Percentiles rank a stretch among this genome's conserved stretches.
These are phyloP conservation scores for Penicillium taxi DNA, from an alignment of 495 filamentous ascomycete genomes.

Conservation along the genomic window DNA sequence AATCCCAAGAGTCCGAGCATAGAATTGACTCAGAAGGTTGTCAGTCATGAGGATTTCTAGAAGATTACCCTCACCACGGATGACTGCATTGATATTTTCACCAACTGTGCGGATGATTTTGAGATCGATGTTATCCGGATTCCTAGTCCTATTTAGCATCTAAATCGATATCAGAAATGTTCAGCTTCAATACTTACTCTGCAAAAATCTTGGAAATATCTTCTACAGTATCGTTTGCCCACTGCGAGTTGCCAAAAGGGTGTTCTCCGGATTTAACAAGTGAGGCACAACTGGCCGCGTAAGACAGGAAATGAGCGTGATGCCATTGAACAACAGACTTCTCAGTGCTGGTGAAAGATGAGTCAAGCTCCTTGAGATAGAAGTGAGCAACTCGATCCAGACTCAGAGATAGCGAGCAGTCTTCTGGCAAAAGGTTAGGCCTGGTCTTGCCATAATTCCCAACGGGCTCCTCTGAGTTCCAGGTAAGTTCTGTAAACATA, in stretches of 20 bases:
- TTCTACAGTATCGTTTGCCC: constrained; percentile 26
- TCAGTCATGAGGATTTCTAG: constrained; percentile 37
- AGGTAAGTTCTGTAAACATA: constrained; percentile 17
- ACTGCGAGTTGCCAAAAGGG: constrained; percentile 17
- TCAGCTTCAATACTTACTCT: constrained; percentile 9
- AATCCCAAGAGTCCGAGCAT: constrained; percentile 18
- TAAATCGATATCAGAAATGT: constrained; percentile 1
- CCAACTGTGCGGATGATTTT: constrained; percentile 23
- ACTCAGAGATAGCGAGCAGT: constrained; percentile 1
- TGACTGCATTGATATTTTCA: constrained; percentile 25
- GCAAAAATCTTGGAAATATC: constrained; percentile 26
- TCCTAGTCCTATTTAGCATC: constrained; percentile 7
- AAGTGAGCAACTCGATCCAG: constrained; percentile 17
- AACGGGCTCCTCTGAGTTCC: constrained; percentile 12
- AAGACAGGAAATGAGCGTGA: constrained; percentile 12
- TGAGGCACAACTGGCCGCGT: constrained; percentile 7
- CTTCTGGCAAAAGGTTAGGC: background rate
- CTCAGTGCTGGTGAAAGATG: constrained; percentile 1
- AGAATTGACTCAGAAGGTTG: constrained; percentile 32
- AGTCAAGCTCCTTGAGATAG: constrained; percentile 12
- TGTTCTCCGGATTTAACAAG: constrained; percentile 10
- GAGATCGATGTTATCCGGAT: constrained; percentile 16
- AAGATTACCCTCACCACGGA: constrained; percentile 32
- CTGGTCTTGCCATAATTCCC: background rate
- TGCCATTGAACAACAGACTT: background rate